Evolutionary conservation across 306 rosid species (phyloP).

Genomic region (Pueraria montana): DNA sequence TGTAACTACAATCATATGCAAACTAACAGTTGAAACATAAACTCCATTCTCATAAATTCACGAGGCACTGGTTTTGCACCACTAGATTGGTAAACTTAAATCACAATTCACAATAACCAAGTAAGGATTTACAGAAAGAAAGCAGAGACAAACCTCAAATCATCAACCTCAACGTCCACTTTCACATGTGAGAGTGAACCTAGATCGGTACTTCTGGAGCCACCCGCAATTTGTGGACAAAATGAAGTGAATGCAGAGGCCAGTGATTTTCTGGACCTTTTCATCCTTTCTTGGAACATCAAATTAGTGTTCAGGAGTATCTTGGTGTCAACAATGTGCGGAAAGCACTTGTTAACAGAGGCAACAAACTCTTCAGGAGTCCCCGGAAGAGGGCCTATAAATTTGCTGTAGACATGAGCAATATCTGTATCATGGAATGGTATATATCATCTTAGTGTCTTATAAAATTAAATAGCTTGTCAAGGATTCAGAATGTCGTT

Average conservation of each 20-base stretch:
- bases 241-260: conserved; percentile 78
- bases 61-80: not conserved
- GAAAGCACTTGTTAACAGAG: conserved; percentile 79
- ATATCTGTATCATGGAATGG: conserved; percentile 70
- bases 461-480: conserved; percentile 31
- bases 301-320: conserved; percentile 68
- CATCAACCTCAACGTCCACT: conserved; percentile 87
- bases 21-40: conserved; percentile 40
- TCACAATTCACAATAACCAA: not conserved
- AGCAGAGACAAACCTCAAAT: conserved; percentile 70
- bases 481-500: conserved; percentile 25
- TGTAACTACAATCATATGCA: conserved; percentile 18
- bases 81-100: conserved; percentile 13
- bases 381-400: conserved; percentile 86
- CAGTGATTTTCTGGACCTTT: conserved; percentile 73
- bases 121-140: conserved; percentile 32
- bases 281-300: conserved; percentile 75
- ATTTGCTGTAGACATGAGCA: conserved; percentile 86
- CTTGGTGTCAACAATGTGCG: conserved; percentile 85
- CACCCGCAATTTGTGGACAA: conserved; percentile 81
- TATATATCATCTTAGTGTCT: conserved; percentile 43
- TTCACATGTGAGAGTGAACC: conserved; percentile 58
- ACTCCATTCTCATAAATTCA: conserved; percentile 8
- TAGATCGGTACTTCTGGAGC: conserved; percentile 55
- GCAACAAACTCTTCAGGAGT: conserved; percentile 80